A percentile compares a stretch with the other conserved stretches of the same genome.
Evolutionary conservation across 2,329 filamentous ascomycete species (phyloP).

Genomic region (Celoporthe dispersa): DNA sequence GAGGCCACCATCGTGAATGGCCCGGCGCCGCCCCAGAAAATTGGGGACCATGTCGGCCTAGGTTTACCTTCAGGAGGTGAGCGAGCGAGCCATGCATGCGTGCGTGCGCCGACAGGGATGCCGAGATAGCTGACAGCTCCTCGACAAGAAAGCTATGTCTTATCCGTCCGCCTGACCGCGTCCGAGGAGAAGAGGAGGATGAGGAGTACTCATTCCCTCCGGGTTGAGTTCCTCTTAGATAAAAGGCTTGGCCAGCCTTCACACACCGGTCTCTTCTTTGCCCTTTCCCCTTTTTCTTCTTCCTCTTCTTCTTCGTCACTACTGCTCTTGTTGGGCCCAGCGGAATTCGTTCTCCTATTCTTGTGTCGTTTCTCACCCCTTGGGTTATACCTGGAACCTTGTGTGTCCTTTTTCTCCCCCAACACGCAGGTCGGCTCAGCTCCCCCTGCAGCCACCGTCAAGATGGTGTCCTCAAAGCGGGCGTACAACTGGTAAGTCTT

Average conservation of each 20-base stretch:
- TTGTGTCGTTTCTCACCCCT: neutral
- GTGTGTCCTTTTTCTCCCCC: neutral
- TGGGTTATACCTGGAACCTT: neutral
- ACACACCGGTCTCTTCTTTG: neutral
- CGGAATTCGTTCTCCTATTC: neutral
- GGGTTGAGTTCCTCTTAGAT: constrained; percentile 11
- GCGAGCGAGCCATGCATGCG: neutral
- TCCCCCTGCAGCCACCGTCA: constrained; percentile 26
- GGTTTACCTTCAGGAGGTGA: neutral
- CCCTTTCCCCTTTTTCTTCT: neutral
- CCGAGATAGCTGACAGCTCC: neutral
- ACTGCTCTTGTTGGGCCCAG: neutral
- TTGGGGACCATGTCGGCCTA: constrained; percentile 11
- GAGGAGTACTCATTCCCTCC: neutral
- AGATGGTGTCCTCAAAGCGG: constrained; percentile 35
- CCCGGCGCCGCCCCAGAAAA: constrained; percentile 8
- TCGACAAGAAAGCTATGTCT: neutral
- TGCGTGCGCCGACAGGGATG: constrained; percentile 6
- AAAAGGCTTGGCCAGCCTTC: constrained; percentile 10
- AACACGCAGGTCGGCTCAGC: constrained; percentile 20
- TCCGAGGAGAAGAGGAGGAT: neutral
- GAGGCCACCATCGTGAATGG: constrained; percentile 12
- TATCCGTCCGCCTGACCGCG: constrained; percentile 6
- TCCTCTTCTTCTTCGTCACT: neutral
- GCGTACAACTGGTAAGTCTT: constrained; percentile 35